Percentiles rank a stretch among this genome's conserved stretches.
phyloP scores from a whole-genome alignment of 1,284 basidiomycete species.

The Rhodofomes roseus region DNA sequence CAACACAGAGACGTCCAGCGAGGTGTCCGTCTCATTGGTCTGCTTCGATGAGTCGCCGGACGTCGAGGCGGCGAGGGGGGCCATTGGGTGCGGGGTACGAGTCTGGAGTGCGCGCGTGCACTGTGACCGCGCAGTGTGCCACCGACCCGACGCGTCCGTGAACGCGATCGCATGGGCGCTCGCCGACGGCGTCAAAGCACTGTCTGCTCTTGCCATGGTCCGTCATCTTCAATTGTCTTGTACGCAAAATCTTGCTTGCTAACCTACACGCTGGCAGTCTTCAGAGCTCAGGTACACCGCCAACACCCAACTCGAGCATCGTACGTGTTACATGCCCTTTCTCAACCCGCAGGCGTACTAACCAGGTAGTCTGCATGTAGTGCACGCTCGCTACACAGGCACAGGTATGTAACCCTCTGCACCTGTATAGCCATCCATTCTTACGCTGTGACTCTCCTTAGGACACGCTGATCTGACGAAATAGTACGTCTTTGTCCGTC shows the following conservation, averaged over 20 bases:
- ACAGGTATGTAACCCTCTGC: slow-evolving; percentile 54
- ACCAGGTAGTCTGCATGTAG: slow-evolving; percentile 35
- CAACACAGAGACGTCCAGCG: slow-evolving; percentile 66
- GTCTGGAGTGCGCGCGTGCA: not conserved
- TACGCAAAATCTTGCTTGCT: not conserved
- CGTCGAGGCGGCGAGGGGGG: slow-evolving; percentile 20
- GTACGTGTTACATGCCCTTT: slow-evolving; percentile 43
- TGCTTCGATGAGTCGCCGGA: slow-evolving; percentile 22
- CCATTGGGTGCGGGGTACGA: slow-evolving; percentile 3
- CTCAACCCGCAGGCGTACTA: slow-evolving; percentile 6
- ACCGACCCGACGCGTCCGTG: slow-evolving; percentile 3
- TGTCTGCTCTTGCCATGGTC: slow-evolving; percentile 41
- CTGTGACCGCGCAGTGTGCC: not conserved
- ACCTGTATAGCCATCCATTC: not conserved
- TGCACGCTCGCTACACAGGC: slow-evolving; percentile 95
- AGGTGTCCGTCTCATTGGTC: slow-evolving; percentile 31
- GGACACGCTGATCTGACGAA: slow-evolving; percentile 94
- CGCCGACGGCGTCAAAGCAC: slow-evolving; percentile 5
- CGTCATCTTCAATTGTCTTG: slow-evolving; percentile 24
- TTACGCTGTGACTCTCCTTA: slow-evolving; percentile 17
- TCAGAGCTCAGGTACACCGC: slow-evolving; percentile 92
- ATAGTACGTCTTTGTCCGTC: slow-evolving; percentile 56
- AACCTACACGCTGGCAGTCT: slow-evolving; percentile 40
- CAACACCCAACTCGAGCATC: slow-evolving; percentile 89
- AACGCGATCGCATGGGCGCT: slow-evolving; percentile 7